Base-by-base conservation (phyloP, 2,329 filamentous ascomycete genomes). In the Claviceps sp. region DNA sequence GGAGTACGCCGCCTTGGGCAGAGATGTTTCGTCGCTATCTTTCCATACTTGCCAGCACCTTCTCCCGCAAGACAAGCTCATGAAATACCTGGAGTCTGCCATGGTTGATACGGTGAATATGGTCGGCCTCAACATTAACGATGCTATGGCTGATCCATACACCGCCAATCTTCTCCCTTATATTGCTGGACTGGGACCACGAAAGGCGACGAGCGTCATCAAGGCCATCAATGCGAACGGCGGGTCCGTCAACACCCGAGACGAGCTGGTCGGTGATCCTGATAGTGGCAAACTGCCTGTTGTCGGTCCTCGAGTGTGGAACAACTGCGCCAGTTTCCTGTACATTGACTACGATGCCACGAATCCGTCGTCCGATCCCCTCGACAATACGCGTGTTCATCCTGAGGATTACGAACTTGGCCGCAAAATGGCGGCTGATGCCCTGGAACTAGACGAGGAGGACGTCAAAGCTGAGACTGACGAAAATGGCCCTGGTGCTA, bases 51-150 rank as follows among this genome's bases (percentile, higher is more conserved):
- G 89, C 60, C 93, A 98, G 65, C 85, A 90, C 55, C 78, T 96
- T 34, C 76, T 98, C 14, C 85, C 90, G 0, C 80, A 89, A 54
- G 91, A 97, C 39, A 90, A 95, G 70, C 76, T 98, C 40, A 72
- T 84, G 55, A 89, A 87, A 64, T 82, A 88, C 54, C 77, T 98
- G 16, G 93, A 98, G 62, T 94, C 87, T n/a, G 88, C 91, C 45
- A 87, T 98, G 81, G 91, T 98, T 11, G 93, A 98, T 64, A 95
- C 95, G 78, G 93, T 98, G 59, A 98, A 98, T 65, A 80, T 98
- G 44, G 89, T 90, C 45, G 93, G 93, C 62, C 88, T 98, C 39
- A 88, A 97, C 61, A 85, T 98, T 62, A 95, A 96, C 60, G 90
- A 96, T 58, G 89, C 90, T 14, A 83, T 95, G 52, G 77, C 76